Percentiles rank a stretch among this genome's conserved stretches.
Evolutionary conservation across 2,329 filamentous ascomycete species (phyloP).

Genomic region (Teratosphaeria pseudoeucalypti): DNA sequence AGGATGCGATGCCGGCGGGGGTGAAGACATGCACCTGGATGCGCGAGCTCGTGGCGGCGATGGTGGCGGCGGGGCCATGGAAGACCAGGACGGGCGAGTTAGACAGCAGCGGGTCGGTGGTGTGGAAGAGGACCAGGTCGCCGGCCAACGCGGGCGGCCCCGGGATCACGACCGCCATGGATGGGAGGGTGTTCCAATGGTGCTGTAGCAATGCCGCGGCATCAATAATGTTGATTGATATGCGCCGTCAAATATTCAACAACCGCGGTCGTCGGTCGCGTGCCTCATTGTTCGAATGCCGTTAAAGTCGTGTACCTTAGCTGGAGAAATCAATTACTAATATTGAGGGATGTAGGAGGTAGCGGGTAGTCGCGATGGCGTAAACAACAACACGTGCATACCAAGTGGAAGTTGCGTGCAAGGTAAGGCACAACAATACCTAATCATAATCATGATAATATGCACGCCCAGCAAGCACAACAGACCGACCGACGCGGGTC

Average conservation of each 20-base stretch:
- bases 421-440: too few relatives aligned
- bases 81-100: slow-evolving; percentile 79
- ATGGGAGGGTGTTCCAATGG: not conserved
- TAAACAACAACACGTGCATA: slow-evolving; percentile 4
- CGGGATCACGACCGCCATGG: slow-evolving; percentile 74
- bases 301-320: not conserved
- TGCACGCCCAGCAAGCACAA: not conserved
- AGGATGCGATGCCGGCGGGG: slow-evolving; percentile 79
- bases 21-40: slow-evolving; percentile 91
- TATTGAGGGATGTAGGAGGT: not conserved
- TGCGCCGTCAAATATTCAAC: not conserved
- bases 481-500: not conserved
- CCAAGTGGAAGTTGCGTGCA: not conserved
- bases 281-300: not conserved
- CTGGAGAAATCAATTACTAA: not conserved
- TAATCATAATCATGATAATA: too few relatives aligned
- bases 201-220: not conserved
- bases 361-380: not conserved
- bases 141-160: slow-evolving; percentile 66
- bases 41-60: slow-evolving; percentile 83
- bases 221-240: not conserved
- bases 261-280: not conserved
- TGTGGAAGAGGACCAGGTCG: slow-evolving; percentile 80
- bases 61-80: slow-evolving; percentile 65
- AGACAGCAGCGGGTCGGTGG: slow-evolving; percentile 72